Base-by-base conservation (phyloP, 2,329 filamentous ascomycete species). In the Exophiala phaeomuriformis region DNA sequence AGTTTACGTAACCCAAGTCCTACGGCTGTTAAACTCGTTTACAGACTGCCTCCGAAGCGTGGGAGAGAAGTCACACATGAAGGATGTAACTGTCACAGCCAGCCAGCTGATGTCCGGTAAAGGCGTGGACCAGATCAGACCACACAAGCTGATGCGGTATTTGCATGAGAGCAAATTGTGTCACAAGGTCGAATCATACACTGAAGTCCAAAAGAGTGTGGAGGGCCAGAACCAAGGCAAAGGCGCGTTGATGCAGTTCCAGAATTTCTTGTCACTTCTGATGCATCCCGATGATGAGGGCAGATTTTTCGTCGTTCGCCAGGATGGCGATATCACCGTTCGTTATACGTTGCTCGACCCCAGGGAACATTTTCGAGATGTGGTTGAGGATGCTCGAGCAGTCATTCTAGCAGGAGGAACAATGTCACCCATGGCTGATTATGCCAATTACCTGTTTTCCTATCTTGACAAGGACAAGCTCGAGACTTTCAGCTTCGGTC, bases 381-480 rank as follows among this genome's bases (percentile, higher is more conserved):
- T 97, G 48, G 88, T 91, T 1, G 83, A 88, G 31, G 83, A 86
- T 57, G 89, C 93, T 0, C 79, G 90, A 53, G 88, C 91, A 1
- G 86, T 98, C 2, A 85, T 98, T 40, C 75, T 98, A 2, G 93
- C 90, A 0, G 93, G 93, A 53, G 93, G 93, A 27, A 98, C 93
- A 29, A 97, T 98, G 93, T 95, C 93, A 2, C 93, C 93, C 69
- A 95, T 97, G 74, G 81, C 85, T 28, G 93, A 97, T 71, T 98
- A 95, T 69, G 83, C 80, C 35, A 79, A 85, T 3, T 88, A 96
- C 63, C 76, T 98, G 0, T 93, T 98, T 58, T 87, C 91, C 0
- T 85, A 87, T 46, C 69, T 95, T 0, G 67, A 79, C 0, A 62
- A 76, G 0, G 69, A 74, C 0, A 81, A 81, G 52, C 79, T 97